Percentiles rank a stretch among this genome's conserved stretches.
phyloP scores from a whole-genome alignment of 495 filamentous ascomycete species.

The Copromyces sp. region DNA sequence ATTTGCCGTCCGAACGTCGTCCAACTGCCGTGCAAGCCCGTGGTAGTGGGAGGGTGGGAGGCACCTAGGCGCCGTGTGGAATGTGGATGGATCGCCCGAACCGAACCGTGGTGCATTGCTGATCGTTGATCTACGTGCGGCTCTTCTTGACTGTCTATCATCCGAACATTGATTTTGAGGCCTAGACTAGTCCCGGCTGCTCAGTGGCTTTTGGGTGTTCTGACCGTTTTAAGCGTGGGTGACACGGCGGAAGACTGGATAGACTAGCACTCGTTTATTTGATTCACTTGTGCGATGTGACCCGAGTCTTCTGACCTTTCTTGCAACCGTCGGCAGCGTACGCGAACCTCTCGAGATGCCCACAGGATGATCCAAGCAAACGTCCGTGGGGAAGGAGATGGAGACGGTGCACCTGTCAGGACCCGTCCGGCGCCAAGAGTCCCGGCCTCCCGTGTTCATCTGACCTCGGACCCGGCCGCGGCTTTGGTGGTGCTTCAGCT shows the following conservation, averaged over 20 bases:
- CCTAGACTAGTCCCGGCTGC: background rate
- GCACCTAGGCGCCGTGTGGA: background rate
- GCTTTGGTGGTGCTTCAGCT: background rate
- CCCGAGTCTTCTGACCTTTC: background rate
- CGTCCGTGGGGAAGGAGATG: background rate
- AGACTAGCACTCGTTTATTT: background rate
- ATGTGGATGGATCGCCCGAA: background rate
- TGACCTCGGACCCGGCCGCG: background rate
- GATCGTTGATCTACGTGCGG: background rate
- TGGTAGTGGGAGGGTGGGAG: background rate
- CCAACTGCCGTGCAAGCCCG: background rate
- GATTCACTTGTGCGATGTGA: background rate
- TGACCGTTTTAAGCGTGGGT: background rate
- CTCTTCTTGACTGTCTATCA: background rate
- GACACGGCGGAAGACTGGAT: background rate
- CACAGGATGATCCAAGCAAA: background rate
- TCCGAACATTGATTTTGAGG: background rate
- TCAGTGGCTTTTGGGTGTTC: background rate
- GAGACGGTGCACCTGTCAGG: background rate
- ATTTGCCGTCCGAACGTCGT: background rate
- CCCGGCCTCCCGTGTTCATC: background rate
- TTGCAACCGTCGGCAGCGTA: background rate
- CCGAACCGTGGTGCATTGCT: background rate
- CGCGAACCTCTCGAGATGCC: background rate
- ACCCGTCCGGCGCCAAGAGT: background rate